Evolutionary conservation across 225 moss, liverwort and hornwort species (phyloP).

Genomic region (Takakia lepidozioides): DNA sequence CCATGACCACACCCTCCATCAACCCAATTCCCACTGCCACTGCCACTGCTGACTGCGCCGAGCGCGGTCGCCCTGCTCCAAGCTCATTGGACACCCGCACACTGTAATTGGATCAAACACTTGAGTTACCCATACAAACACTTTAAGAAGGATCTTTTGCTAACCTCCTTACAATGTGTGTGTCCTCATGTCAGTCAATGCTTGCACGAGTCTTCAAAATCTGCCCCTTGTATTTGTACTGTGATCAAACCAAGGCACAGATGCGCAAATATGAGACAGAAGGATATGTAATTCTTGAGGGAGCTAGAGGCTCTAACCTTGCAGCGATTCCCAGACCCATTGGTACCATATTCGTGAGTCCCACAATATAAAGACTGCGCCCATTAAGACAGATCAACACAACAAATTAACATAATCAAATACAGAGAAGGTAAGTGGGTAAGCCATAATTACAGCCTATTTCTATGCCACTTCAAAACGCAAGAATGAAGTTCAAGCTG

Average conservation of each 20-base stretch:
- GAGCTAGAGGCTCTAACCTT: slow-evolving; percentile 26
- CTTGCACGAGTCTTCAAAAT: too few relatives aligned
- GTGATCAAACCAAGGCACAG: background rate
- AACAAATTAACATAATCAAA: too few relatives aligned
- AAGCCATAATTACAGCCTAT: too few relatives aligned
- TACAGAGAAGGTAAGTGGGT: too few relatives aligned
- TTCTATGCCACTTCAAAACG: too few relatives aligned
- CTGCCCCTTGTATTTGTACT: background rate
- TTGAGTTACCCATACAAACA: background rate
- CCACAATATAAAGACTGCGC: too few relatives aligned
- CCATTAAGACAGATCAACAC: too few relatives aligned
- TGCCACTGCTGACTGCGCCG: slow-evolving; percentile 36
- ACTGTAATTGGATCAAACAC: slow-evolving; percentile 18
- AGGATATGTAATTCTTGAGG: background rate
- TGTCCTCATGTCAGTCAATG: too few relatives aligned
- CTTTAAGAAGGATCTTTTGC: too few relatives aligned
- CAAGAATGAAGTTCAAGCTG: too few relatives aligned
- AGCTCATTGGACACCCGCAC: slow-evolving; percentile 63
- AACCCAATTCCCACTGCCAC: slow-evolving; percentile 21
- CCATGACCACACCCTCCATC: slow-evolving; percentile 19
- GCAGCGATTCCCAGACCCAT: slow-evolving; percentile 28
- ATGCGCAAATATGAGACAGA: background rate
- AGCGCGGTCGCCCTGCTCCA: slow-evolving; percentile 43
- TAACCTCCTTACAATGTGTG: too few relatives aligned
- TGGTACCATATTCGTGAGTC: slow-evolving; percentile 23